Base-by-base conservation (phyloP, 1,284 basidiomycete species). In the Ganoderma boninense region DNA sequence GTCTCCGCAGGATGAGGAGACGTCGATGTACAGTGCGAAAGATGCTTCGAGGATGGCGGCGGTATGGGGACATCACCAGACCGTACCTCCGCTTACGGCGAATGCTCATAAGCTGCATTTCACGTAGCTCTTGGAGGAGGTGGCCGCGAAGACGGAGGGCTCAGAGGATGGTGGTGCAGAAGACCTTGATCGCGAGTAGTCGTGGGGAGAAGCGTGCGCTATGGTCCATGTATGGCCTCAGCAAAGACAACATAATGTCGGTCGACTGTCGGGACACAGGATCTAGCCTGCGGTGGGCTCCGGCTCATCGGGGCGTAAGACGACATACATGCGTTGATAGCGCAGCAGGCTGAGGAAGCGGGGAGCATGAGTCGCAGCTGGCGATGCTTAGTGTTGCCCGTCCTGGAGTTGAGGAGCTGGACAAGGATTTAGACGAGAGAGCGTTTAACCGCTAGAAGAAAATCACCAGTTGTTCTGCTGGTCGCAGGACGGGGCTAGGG, bases 51-150 rank as follows among this genome's bases (percentile, higher is more conserved):
- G 80, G 94, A 94, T 61, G 92, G 92, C 70, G 88, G 90, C 13
- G 93, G 93, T 95, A 95, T 13, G 93, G 93, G 74, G 90, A 92
- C 85, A 94, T 90, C 0, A 92, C 93, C 78, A 95, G 93, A 77
- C 91, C 93, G 81, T 95, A 93, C 67, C 93, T 86, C 56, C 93
- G 85, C 62, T 86, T 86, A 46, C 93, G 86, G 42, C 92, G 88
- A 43, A 94, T 86, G 79, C 91, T 90, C 59, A 92, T 18, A 88
- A 88, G 64, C 81, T 83, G 6, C 84, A 77, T 57, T 72, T 77
- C 35, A 83, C 81, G 76, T 90, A 91, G 68, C 83, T 86, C 75
- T 89, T 88, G 66, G 90, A 91, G 0, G 89, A 89, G 86, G 85
- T 1, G 91, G 91, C 6, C 90, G 87, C 26, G 88, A 81, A 10